Percentiles rank a stretch among this genome's conserved stretches.
phyloP scores from a whole-genome alignment of 306 rosid species.

The Potentilla sterilis region DNA sequence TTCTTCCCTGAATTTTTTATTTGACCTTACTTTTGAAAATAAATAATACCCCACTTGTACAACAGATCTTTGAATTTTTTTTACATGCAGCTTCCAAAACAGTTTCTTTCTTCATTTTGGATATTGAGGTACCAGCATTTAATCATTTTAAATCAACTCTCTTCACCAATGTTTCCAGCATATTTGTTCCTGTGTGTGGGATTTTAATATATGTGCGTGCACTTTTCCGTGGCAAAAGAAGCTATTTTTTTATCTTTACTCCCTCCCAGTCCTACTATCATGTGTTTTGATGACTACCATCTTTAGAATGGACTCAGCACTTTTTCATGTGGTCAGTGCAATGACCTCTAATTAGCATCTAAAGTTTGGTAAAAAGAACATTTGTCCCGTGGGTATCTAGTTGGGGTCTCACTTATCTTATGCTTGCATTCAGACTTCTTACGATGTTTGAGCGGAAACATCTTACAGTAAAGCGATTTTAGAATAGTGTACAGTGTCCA shows the following conservation, averaged over 20 bases:
- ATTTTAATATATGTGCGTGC: background rate
- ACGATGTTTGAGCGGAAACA: background rate
- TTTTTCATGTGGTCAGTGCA: background rate
- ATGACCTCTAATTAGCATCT: too few species aligned
- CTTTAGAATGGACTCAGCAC: background rate
- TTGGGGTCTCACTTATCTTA: background rate
- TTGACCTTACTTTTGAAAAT: too few species aligned
- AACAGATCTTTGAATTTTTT: background rate
- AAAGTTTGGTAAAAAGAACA: background rate
- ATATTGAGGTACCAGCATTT: background rate
- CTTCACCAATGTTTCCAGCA: background rate
- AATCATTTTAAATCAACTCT: background rate
- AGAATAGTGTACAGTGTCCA: background rate
- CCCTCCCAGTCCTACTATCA: background rate
- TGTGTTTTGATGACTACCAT: background rate
- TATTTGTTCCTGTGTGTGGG: background rate
- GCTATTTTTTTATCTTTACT: background rate
- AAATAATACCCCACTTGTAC: conserved; percentile 55
- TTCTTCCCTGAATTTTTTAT: too few species aligned
- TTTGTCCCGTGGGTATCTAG: background rate
- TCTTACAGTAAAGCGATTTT: background rate
- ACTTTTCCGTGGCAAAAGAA: background rate
- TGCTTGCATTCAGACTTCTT: background rate
- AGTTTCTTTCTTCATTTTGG: background rate
- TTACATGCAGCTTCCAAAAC: background rate